phyloP scores from a whole-genome alignment of 164 flowering plant genomes.

The Protea cynaroides region DNA sequence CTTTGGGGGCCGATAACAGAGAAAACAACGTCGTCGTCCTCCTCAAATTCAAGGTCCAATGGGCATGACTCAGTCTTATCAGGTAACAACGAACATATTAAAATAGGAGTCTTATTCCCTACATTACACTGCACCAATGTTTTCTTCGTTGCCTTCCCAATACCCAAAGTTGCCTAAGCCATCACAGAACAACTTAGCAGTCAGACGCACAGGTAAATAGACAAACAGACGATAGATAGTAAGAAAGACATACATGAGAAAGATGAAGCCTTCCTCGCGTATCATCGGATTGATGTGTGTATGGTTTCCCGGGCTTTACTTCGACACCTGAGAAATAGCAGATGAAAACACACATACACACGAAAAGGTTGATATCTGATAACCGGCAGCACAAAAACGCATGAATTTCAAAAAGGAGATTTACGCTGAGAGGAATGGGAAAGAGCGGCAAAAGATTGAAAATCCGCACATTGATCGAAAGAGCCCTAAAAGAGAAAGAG shows the following conservation, averaged over 20 bases:
- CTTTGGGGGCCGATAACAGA: conserved; percentile 56
- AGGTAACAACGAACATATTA: conserved; percentile 43
- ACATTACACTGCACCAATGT: conserved; percentile 56
- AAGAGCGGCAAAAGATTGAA: neutral
- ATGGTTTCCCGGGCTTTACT: conserved; percentile 65
- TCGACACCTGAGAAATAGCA: conserved; percentile 57
- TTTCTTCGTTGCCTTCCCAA: conserved; percentile 41
- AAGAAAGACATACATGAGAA: conserved; percentile 55
- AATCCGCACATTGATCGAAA: neutral
- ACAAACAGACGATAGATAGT: neutral
- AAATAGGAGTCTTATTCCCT: conserved; percentile 48
- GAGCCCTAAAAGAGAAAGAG: too few relatives aligned
- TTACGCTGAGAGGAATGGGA: too few relatives aligned
- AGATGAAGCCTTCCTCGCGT: conserved; percentile 58
- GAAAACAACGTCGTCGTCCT: conserved; percentile 45
- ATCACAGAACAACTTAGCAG: neutral
- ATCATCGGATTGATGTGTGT: conserved; percentile 34
- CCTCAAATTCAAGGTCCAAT: conserved; percentile 51
- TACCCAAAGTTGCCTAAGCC: conserved; percentile 76
- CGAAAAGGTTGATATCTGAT: conserved; percentile 1
- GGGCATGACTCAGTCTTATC: conserved; percentile 34
- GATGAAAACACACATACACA: neutral
- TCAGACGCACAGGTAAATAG: neutral
- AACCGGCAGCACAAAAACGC: neutral
- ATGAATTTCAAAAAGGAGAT: neutral